These are phyloP conservation scores for Umbilicus rupestris DNA, from an alignment of 164 flowering plant species.

Conservation along the genomic window DNA sequence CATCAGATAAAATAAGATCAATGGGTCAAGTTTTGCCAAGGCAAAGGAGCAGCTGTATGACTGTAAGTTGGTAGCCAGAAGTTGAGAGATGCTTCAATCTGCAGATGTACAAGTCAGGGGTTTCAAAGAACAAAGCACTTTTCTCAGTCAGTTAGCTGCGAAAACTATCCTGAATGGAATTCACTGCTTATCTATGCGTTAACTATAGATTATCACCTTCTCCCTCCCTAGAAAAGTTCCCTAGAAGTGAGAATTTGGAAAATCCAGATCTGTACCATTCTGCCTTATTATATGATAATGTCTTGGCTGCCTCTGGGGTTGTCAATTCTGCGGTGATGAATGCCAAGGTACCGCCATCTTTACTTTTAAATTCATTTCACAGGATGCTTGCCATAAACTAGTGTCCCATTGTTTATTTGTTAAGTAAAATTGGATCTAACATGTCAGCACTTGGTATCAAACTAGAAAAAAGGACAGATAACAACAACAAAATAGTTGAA, in stretches of 20 bases:
- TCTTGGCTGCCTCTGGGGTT: conserved; percentile 96
- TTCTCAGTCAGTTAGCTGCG: conserved; percentile 92
- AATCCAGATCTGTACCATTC: conserved; percentile 83
- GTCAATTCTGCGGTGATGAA: conserved; percentile 86
- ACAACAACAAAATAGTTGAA: not conserved
- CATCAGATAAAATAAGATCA: conserved; percentile 70
- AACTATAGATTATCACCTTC: conserved; percentile 86
- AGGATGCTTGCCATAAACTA: not conserved
- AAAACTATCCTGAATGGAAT: conserved; percentile 95
- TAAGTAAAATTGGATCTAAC: not conserved
- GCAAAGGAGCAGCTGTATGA: conserved; percentile 77
- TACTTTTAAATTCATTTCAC: not conserved
- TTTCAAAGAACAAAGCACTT: conserved; percentile 97
- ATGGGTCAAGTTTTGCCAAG: conserved; percentile 93
- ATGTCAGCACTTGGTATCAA: not conserved
- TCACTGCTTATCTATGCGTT: conserved; percentile 95
- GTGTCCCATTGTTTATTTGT: not conserved
- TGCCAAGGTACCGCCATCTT: conserved; percentile 62
- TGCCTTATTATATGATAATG: conserved; percentile 97
- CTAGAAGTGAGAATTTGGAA: conserved; percentile 81
- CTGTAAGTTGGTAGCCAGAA: conserved; percentile 84
- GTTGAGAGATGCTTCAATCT: conserved; percentile 96
- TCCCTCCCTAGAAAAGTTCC: conserved; percentile 75
- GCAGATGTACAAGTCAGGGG: conserved; percentile 96
- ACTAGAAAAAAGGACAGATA: not conserved